phyloP scores from a whole-genome alignment of 1,284 basidiomycete species.

The Porogramme epimiltina region DNA sequence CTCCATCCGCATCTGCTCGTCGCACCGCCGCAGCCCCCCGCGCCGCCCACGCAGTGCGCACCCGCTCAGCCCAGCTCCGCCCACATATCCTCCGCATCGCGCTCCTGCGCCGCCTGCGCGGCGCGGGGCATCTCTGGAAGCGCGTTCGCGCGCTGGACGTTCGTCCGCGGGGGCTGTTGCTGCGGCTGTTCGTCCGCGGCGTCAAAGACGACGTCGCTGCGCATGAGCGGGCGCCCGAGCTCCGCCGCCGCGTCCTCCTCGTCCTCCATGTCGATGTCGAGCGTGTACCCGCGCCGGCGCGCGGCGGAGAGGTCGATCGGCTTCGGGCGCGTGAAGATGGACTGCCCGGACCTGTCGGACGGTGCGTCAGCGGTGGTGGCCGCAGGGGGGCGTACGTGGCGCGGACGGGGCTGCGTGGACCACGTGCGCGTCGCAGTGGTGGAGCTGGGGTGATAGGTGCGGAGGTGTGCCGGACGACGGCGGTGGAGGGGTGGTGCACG shows the following conservation, averaged over 20 bases:
- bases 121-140: constrained; percentile 59
- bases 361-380: constrained; percentile 1
- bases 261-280: constrained; percentile 76
- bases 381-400: background rate
- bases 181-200: constrained; percentile 42
- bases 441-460: background rate
- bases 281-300: constrained; percentile 66
- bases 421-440: background rate
- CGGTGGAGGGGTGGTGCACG: background rate
- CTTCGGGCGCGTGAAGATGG: constrained; percentile 88
- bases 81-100: constrained; percentile 73
- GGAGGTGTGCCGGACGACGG: background rate
- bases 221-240: constrained; percentile 55
- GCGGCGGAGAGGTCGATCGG: constrained; percentile 86
- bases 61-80: constrained; percentile 60
- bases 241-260: constrained; percentile 54
- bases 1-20: no score
- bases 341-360: constrained; percentile 81
- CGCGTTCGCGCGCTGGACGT: constrained; percentile 29
- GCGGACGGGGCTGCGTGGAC: background rate
- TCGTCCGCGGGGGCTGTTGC: constrained; percentile 24
- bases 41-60: background rate
- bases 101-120: constrained; percentile 51
- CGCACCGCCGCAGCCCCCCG: background rate
- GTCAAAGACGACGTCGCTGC: constrained; percentile 54